Evolutionary conservation across 140 eudicot species (phyloP).

Genomic region (Cichorium intybus): DNA sequence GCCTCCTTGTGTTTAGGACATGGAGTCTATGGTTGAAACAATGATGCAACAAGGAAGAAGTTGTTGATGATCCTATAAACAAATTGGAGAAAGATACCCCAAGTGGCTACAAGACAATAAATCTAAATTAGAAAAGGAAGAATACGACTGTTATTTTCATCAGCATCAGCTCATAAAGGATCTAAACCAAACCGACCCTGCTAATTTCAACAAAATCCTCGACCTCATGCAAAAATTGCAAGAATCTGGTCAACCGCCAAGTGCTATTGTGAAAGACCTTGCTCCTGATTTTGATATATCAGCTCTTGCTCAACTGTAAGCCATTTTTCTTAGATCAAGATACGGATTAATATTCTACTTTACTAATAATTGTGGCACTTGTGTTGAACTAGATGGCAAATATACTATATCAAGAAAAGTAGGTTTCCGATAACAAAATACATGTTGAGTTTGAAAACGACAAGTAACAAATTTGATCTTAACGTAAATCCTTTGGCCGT

Average conservation of each 20-base stretch:
- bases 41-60: constrained; percentile 97
- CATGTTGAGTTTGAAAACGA: not conserved
- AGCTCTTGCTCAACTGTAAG: constrained; percentile 90
- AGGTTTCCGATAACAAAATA: not conserved
- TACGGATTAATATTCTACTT: too few relatives aligned
- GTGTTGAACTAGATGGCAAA: not conserved
- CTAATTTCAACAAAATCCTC: constrained; percentile 84
- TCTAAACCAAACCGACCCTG: constrained; percentile 59
- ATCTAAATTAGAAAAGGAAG: constrained; percentile 63
- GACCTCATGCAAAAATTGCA: constrained; percentile 99
- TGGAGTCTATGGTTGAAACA: constrained; percentile 91
- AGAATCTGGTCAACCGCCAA: constrained; percentile 98
- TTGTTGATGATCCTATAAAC: constrained; percentile 95
- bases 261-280: constrained; percentile 84
- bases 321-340: too few relatives aligned
- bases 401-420: not conserved
- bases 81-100: constrained; percentile 93
- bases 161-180: constrained; percentile 78
- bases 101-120: constrained; percentile 88
- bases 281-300: constrained; percentile 92
- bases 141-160: constrained; percentile 56
- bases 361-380: not conserved
- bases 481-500: too few relatives aligned
- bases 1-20: too few relatives aligned
- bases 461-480: not conserved